Evolutionary conservation across 768 basidiomycete genomes (phyloP).

Genomic region (Tylopilus sp.): DNA sequence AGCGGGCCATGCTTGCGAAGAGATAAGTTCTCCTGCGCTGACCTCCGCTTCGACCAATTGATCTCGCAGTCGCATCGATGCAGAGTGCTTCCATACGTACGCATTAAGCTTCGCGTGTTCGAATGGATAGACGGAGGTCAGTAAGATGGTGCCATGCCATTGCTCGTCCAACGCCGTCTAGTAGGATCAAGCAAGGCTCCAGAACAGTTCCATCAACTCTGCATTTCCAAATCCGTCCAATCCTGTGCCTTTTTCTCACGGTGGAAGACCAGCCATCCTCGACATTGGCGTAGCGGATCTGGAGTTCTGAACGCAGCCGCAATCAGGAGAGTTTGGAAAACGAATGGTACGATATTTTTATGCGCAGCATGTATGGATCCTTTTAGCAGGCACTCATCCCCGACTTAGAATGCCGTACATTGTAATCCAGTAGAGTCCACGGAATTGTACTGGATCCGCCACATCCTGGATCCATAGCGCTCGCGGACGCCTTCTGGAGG

Average conservation of each 20-base stretch:
- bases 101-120: neutral
- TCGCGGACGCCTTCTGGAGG: neutral
- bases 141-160: too few relatives aligned
- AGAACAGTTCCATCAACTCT: neutral
- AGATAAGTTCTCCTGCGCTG: neutral
- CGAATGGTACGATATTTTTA: slow-evolving; percentile 1
- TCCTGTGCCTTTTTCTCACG: slow-evolving; percentile 1
- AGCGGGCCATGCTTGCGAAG: neutral
- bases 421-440: neutral
- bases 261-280: too few relatives aligned
- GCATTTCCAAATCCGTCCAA: neutral
- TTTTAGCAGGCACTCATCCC: neutral
- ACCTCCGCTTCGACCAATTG: neutral
- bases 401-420: neutral
- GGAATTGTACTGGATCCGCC: slow-evolving; percentile 9
- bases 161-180: neutral
- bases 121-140: neutral
- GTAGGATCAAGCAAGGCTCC: too few relatives aligned
- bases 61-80: neutral
- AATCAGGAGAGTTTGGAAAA: neutral
- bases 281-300: slow-evolving; percentile 8
- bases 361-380: neutral
- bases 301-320: slow-evolving; percentile 9
- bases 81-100: neutral
- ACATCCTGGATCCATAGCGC: neutral